Conservation (phyloP, 371 early-diverging fungal genomes). For the Polyrhizophydium stewartii region DNA sequence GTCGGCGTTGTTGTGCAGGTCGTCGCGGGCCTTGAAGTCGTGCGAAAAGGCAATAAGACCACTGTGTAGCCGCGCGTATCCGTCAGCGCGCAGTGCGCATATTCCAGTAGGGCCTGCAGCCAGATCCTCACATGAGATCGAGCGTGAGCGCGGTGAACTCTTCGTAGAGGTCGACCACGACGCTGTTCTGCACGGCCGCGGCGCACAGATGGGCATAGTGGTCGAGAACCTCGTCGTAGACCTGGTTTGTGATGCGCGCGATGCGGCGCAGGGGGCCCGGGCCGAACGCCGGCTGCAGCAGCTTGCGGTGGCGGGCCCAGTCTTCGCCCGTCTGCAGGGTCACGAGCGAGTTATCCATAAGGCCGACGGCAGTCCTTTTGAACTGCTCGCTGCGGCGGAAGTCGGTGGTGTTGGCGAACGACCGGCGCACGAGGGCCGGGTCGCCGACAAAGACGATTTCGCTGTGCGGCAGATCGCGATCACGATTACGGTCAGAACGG, state of each 20-base stretch:
- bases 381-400: neutral
- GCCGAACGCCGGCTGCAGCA: slow-evolving; percentile 37
- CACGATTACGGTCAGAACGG: no score
- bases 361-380: no score
- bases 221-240: neutral
- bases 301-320: slow-evolving; percentile 39
- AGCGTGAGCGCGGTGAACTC: slow-evolving; percentile 4
- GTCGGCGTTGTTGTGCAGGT: neutral
- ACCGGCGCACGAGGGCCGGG: no score
- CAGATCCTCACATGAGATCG: slow-evolving; percentile 3
- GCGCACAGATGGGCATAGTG: neutral
- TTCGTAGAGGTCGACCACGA: neutral
- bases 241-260: neutral
- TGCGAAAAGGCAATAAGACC: neutral
- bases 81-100: no score
- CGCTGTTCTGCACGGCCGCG: neutral
- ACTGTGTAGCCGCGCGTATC: neutral
- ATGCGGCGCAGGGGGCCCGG: slow-evolving; percentile 21
- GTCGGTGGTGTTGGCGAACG: neutral
- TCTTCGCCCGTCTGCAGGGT: slow-evolving; percentile 18
- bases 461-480: no score
- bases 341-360: slow-evolving; percentile 24
- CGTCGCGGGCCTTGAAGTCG: neutral
- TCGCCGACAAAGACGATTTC: no score
- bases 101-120: neutral